Conservation (phyloP, 2,329 filamentous ascomycete genomes). For the Canariomyces notabilis region DNA sequence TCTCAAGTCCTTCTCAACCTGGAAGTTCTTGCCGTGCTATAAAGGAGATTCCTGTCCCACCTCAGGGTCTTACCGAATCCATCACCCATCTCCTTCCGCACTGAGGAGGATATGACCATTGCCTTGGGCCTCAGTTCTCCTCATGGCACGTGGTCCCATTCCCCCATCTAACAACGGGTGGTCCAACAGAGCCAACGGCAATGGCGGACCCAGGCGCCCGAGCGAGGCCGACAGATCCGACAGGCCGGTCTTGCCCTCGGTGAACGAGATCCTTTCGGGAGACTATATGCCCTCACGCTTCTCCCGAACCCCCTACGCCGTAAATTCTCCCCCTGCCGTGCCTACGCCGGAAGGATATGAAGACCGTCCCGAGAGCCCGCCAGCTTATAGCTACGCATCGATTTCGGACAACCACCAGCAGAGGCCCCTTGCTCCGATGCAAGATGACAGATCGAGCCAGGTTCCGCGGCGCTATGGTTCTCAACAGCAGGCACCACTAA, state of each 20-base stretch:
- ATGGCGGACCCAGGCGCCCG: background rate
- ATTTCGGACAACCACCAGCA: constrained; percentile 45
- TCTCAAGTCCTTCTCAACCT: no score
- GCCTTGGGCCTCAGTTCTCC: background rate
- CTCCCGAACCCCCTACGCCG: constrained; percentile 19
- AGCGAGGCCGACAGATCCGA: background rate
- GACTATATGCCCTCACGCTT: no score
- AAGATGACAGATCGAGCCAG: constrained; percentile 39
- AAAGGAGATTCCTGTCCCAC: no score
- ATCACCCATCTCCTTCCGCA: background rate
- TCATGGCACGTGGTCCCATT: background rate
- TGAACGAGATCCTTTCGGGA: background rate
- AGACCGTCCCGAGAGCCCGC: constrained; percentile 31
- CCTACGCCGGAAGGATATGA: constrained; percentile 30
- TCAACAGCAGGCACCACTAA: constrained; percentile 27
- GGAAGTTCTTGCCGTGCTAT: no score
- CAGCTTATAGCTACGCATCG: constrained; percentile 48
- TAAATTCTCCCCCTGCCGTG: constrained; percentile 31
- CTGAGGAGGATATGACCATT: background rate
- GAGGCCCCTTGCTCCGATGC: constrained; percentile 38
- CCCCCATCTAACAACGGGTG: background rate
- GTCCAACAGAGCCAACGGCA: background rate
- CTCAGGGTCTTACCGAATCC: background rate
- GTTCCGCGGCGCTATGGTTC: constrained; percentile 44
- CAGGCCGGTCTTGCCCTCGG: background rate